These are phyloP conservation scores for Penicillium macrosclerotiorum DNA, from an alignment of 495 filamentous ascomycete genomes.

Conservation along the genomic window DNA sequence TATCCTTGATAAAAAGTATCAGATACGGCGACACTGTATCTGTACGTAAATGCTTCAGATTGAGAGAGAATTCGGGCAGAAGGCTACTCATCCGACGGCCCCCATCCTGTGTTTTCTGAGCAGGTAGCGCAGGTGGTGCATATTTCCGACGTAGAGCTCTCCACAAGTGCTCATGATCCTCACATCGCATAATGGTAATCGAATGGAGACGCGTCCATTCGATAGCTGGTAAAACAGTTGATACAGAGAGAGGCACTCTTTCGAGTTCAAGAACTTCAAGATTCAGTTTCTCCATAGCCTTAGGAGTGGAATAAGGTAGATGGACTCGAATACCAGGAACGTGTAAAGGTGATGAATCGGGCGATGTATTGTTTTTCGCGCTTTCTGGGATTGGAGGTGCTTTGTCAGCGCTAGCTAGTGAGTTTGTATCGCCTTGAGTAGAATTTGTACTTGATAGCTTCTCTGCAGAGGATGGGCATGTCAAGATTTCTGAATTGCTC, in stretches of 20 bases:
- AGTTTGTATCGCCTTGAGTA: too few species aligned
- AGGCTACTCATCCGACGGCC: constrained; percentile 14
- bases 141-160: constrained; percentile 71
- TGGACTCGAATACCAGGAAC: too few species aligned
- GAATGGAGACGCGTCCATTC: constrained; percentile 79
- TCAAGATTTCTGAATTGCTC: constrained; percentile 5
- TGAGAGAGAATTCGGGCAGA: constrained; percentile 61
- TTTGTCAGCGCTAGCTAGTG: neutral
- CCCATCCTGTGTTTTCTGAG: constrained; percentile 20
- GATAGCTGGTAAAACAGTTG: constrained; percentile 65
- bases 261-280: constrained; percentile 81
- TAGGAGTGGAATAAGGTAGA: too few species aligned
- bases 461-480: neutral
- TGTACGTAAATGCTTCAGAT: constrained; percentile 78
- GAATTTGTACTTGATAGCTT: too few species aligned
- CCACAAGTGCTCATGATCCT: constrained; percentile 79
- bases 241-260: constrained; percentile 69
- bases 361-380: too few species aligned
- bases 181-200: constrained; percentile 79
- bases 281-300: constrained; percentile 43
- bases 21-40: constrained; percentile 75
- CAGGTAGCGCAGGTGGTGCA: constrained; percentile 45
- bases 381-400: neutral
- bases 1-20: constrained; percentile 81
- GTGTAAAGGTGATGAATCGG: too few species aligned